A percentile compares a stretch with the other conserved stretches of the same genome.
Conservation (phyloP, 2,329 filamentous ascomycete species). For the Trichoderma citrinoviride region DNA sequence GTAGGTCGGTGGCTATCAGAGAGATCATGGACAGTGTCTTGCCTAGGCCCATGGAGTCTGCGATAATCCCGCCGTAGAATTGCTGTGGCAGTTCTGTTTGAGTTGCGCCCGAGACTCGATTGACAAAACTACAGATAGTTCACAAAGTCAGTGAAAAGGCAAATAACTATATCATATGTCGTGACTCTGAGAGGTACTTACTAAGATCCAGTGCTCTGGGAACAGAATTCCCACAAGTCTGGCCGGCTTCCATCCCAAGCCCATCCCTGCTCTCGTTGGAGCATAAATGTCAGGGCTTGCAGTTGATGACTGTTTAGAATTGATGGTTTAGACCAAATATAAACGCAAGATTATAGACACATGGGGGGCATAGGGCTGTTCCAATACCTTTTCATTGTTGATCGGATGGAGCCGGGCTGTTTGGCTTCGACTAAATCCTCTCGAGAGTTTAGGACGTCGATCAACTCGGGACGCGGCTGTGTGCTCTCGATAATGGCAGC, state of each 20-base stretch:
- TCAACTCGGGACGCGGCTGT: not conserved
- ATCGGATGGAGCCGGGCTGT: not conserved
- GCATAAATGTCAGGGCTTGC: conserved; percentile 45
- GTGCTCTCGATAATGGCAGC: not conserved
- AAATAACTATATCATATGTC: not conserved
- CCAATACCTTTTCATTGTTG: not conserved
- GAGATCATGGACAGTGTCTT: conserved; percentile 47
- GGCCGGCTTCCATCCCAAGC: conserved; percentile 26
- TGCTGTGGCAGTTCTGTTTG: conserved; percentile 34
- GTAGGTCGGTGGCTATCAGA: conserved; percentile 33
- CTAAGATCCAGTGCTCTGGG: conserved; percentile 20
- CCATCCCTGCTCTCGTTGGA: conserved; percentile 40
- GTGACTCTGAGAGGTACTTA: not conserved
- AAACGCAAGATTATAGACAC: not conserved
- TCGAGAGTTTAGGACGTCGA: not conserved
- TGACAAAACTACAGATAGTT: conserved; percentile 33
- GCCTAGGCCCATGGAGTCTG: conserved; percentile 47
- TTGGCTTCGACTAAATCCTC: not conserved
- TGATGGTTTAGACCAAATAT: not conserved
- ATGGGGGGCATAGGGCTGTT: not conserved
- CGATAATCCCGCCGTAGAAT: conserved; percentile 46
- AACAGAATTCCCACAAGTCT: conserved; percentile 38
- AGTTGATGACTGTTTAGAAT: conserved; percentile 40
- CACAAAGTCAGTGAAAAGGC: not conserved
- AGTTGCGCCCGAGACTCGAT: conserved; percentile 32